A percentile compares a stretch with the other conserved stretches of the same genome.
Conservation (phyloP, 768 basidiomycete genomes). For the Pleurotus giganteus region DNA sequence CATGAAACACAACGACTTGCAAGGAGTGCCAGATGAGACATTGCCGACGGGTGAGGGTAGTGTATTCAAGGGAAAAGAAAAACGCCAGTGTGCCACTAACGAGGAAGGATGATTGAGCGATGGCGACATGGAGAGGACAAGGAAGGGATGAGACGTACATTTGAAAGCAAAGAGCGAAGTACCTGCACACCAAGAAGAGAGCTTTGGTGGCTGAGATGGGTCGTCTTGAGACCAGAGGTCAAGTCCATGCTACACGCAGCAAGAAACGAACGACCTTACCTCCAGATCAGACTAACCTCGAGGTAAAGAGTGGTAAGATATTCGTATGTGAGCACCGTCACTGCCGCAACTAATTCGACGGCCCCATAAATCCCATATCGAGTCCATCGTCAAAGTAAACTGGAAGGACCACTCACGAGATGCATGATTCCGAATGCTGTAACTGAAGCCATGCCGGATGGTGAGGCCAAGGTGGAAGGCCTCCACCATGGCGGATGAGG, state of each 20-base stretch:
- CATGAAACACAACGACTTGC: constrained; percentile 1
- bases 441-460: not conserved
- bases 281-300: constrained; percentile 3
- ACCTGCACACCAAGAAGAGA: constrained; percentile 1
- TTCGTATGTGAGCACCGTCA: constrained; percentile 5
- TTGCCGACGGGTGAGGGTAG: not conserved
- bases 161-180: not conserved
- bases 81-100: not conserved
- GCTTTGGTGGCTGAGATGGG: not conserved
- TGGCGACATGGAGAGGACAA: not conserved
- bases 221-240: not conserved
- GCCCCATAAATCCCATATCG: not conserved
- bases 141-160: not conserved
- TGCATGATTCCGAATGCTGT: constrained; percentile 1
- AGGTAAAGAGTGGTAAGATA: constrained; percentile 7
- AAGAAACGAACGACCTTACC: not conserved
- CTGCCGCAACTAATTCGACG: not conserved
- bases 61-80: not conserved
- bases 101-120: not conserved
- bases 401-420: constrained; percentile 1
- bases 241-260: not conserved
- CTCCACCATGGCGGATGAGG: not conserved
- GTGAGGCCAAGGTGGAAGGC: not conserved
- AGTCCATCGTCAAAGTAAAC: not conserved
- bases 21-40: constrained; percentile 1